phyloP scores from a whole-genome alignment of 2,329 filamentous ascomycete genomes.

The Cercospora sp. region DNA sequence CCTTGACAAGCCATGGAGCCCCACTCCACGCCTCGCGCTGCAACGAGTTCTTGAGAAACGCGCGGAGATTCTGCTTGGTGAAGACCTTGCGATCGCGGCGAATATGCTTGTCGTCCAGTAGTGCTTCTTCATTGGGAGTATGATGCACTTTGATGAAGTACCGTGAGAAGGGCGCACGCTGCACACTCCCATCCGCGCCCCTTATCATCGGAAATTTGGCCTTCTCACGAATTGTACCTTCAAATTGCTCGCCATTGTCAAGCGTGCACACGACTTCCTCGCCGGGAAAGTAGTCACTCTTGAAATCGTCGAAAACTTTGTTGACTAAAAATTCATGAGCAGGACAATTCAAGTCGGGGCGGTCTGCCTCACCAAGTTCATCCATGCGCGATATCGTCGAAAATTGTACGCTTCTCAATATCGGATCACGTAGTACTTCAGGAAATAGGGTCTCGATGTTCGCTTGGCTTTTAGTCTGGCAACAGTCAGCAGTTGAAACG shows the following conservation, averaged over 20 bases:
- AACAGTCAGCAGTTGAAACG: slow-evolving; percentile 25
- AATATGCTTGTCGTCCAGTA: slow-evolving; percentile 80
- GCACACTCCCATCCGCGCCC: slow-evolving; percentile 66
- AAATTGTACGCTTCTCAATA: slow-evolving; percentile 88
- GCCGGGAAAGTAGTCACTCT: slow-evolving; percentile 85
- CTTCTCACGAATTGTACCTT: slow-evolving; percentile 79
- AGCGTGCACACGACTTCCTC: slow-evolving; percentile 76
- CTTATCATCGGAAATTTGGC: slow-evolving; percentile 65
- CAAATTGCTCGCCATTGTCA: slow-evolving; percentile 60
- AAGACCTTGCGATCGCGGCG: slow-evolving; percentile 87
- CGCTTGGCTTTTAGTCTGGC: slow-evolving; percentile 64
- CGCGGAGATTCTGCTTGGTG: slow-evolving; percentile 88
- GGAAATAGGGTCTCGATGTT: slow-evolving; percentile 92
- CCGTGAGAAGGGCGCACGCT: slow-evolving; percentile 67
- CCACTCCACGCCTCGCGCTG: slow-evolving; percentile 88
- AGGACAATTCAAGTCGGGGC: background rate
- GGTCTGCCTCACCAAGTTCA: slow-evolving; percentile 59
- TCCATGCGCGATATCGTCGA: slow-evolving; percentile 87
- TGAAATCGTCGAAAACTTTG: slow-evolving; percentile 66
- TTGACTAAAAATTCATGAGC: slow-evolving; percentile 43
- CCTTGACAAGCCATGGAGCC: slow-evolving; percentile 94
- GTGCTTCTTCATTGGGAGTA: slow-evolving; percentile 64
- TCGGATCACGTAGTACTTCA: slow-evolving; percentile 84
- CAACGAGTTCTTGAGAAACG: slow-evolving; percentile 95
- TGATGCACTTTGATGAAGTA: slow-evolving; percentile 78